A percentile compares a stretch with the other conserved stretches of the same genome.
Conservation (phyloP, 225 moss, liverwort and hornwort species). For the Thuidium tamariscinum region DNA sequence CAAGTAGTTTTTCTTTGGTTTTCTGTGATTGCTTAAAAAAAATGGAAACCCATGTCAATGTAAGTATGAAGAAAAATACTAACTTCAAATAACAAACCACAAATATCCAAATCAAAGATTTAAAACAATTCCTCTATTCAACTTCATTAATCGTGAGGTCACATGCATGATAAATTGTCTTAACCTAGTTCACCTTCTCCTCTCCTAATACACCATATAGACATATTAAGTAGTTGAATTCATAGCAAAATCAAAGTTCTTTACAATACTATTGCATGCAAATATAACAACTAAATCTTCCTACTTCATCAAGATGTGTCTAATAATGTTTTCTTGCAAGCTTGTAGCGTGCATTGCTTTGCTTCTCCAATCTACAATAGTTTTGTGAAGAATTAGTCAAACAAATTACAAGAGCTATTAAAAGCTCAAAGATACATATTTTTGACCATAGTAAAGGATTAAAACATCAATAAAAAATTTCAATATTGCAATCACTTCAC, state of each 20-base stretch:
- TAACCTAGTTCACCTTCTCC: not conserved
- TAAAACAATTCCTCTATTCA: not conserved
- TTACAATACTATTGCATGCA: no score
- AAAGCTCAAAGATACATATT: accelerated
- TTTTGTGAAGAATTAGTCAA: not conserved
- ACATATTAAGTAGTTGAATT: not conserved
- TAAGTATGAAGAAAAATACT: not conserved
- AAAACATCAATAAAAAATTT: not conserved
- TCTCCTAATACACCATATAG: no score
- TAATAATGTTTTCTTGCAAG: not conserved
- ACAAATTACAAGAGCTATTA: not conserved
- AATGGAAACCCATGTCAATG: no score
- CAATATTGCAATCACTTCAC: not conserved
- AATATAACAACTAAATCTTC: no score
- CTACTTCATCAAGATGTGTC: no score
- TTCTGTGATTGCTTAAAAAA: no score
- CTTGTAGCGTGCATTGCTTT: accelerated
- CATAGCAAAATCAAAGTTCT: no score
- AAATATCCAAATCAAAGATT: not conserved
- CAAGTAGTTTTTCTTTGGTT: no score
- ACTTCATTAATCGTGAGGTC: not conserved
- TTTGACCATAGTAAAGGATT: accelerated
- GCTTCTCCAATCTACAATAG: not conserved
- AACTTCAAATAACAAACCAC: not conserved
- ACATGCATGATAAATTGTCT: not conserved